These are phyloP conservation scores for Solanum ossicruentum DNA, from an alignment of 257 asterid genomes.

Conservation along the genomic window DNA sequence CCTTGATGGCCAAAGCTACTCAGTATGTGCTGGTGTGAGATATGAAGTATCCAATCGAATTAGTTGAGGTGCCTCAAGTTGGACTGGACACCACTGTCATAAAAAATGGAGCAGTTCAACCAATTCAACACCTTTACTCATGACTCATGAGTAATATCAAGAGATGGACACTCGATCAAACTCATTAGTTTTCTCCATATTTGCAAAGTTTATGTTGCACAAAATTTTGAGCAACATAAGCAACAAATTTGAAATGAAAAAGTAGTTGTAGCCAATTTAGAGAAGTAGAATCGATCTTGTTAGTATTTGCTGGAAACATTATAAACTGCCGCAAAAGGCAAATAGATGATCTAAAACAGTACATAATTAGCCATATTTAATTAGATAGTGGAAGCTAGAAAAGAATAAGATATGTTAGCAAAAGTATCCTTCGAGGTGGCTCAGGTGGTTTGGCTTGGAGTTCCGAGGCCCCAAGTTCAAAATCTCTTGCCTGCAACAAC, in stretches of 20 bases:
- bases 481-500: too few species aligned
- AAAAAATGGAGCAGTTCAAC: not conserved
- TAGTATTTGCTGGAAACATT: not conserved
- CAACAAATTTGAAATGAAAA: not conserved
- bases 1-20: not conserved
- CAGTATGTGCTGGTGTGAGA: not conserved
- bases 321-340: not conserved
- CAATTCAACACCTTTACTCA: not conserved
- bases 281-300: not conserved
- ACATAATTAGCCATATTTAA: not conserved
- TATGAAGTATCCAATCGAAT: not conserved
- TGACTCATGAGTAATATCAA: not conserved
- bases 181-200: not conserved
- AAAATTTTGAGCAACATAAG: not conserved
- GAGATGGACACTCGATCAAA: not conserved
- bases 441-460: too few species aligned
- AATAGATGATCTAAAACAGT: not conserved
- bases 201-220: not conserved
- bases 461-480: too few species aligned
- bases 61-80: not conserved
- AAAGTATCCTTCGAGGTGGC: not conserved
- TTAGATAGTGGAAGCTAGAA: not conserved
- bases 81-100: not conserved
- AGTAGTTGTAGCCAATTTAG: not conserved
- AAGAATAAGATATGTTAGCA: not conserved